Conservation (phyloP, 2,329 filamentous ascomycete genomes). For the Ascochyta koolunga region DNA sequence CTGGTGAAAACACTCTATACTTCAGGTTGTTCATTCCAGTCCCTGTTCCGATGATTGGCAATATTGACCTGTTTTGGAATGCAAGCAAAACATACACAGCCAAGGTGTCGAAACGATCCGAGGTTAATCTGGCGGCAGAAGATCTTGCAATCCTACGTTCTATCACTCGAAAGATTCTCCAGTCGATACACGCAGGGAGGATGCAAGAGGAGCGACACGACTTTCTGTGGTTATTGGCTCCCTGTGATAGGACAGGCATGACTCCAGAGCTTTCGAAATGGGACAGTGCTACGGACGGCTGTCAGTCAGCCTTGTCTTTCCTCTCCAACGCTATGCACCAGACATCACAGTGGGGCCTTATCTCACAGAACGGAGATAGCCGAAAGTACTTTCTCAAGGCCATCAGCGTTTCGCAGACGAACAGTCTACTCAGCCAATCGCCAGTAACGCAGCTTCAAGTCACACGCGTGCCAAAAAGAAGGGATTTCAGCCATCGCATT, state of each 20-base stretch:
- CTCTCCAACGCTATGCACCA: conserved; percentile 9
- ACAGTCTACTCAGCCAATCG: not conserved
- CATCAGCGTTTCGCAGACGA: not conserved
- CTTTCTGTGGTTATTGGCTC: conserved; percentile 40
- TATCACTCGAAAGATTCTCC: conserved; percentile 37
- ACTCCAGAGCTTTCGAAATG: conserved; percentile 24
- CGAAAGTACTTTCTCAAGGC: conserved; percentile 28
- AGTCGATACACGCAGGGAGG: conserved; percentile 24
- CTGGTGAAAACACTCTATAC: conserved; percentile 20
- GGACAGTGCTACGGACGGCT: conserved; percentile 19
- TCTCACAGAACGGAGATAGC: conserved; percentile 28
- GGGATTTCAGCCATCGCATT: conserved; percentile 63
- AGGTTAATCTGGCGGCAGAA: conserved; percentile 15
- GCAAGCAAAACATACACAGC: conserved; percentile 29
- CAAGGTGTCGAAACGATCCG: conserved; percentile 18
- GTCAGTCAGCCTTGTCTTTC: conserved; percentile 20
- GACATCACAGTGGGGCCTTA: conserved; percentile 30
- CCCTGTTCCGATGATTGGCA: conserved; percentile 25
- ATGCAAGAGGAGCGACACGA: conserved; percentile 34
- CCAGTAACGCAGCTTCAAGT: conserved; percentile 20
- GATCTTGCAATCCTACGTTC: conserved; percentile 27
- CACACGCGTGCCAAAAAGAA: conserved; percentile 58
- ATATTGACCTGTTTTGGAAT: conserved; percentile 42
- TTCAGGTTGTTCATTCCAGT: conserved; percentile 33
- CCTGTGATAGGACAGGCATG: conserved; percentile 21